These are phyloP conservation scores for Lactarius indigo DNA, from an alignment of 768 basidiomycete genomes.

Conservation along the genomic window DNA sequence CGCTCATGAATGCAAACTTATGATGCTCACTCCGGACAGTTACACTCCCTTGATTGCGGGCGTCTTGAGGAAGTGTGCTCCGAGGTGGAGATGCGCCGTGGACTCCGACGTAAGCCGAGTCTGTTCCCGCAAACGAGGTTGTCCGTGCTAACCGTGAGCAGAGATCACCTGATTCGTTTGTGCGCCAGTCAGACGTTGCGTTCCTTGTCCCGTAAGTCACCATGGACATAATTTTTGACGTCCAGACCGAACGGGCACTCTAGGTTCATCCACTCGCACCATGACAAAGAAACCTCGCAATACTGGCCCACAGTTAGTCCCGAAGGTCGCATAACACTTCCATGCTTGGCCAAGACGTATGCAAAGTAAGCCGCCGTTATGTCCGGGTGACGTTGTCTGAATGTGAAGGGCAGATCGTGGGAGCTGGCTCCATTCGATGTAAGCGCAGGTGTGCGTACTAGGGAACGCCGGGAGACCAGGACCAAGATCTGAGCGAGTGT, in stretches of 20 bases:
- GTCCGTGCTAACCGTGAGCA: not conserved
- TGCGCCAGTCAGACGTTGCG: not conserved
- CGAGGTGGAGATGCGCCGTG: conserved; percentile 11
- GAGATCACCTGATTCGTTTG: conserved; percentile 4
- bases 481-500: not conserved
- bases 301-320: conserved; percentile 9
- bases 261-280: conserved; percentile 23
- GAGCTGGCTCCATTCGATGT: conserved; percentile 21
- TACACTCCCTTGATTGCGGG: conserved; percentile 5
- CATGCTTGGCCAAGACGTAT: conserved; percentile 17
- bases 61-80: conserved; percentile 2
- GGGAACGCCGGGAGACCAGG: not conserved
- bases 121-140: not conserved
- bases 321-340: conserved; percentile 6
- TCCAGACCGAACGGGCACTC: not conserved
- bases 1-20: not conserved
- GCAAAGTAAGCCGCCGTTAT: conserved; percentile 9
- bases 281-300: conserved; percentile 10
- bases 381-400: not conserved
- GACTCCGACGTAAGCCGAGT: conserved; percentile 5
- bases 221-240: not conserved
- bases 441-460: conserved; percentile 10
- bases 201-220: conserved; percentile 20
- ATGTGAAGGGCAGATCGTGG: conserved; percentile 7
- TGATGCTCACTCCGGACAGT: not conserved